Evolutionary conservation across 768 basidiomycete genomes (phyloP).

Genomic region (Tephrocybe rancida): DNA sequence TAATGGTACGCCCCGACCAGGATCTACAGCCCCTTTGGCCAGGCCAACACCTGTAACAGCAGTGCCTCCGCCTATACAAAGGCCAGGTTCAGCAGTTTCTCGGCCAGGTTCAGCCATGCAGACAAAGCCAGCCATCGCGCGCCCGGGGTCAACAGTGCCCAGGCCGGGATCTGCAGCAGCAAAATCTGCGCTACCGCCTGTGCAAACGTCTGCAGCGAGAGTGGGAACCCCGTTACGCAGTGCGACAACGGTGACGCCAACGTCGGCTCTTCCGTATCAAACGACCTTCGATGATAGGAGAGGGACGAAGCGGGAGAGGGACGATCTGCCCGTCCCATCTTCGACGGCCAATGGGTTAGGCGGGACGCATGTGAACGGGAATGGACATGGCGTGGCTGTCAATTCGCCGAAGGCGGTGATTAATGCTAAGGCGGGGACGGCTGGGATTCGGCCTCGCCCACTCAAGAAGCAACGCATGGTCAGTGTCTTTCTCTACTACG

Average conservation of each 20-base stretch:
- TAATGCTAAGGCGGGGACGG: slow-evolving; percentile 60
- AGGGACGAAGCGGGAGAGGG: slow-evolving; percentile 46
- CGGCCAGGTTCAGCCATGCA: slow-evolving; percentile 18
- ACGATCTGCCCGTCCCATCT: slow-evolving; percentile 23
- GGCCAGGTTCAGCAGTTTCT: slow-evolving; percentile 24
- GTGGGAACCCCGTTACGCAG: slow-evolving; percentile 26
- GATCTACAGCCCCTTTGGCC: slow-evolving; percentile 23
- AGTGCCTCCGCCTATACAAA: slow-evolving; percentile 14
- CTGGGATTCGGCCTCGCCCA: slow-evolving; percentile 64
- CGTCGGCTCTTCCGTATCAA: slow-evolving; percentile 23
- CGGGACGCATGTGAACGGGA: slow-evolving; percentile 21
- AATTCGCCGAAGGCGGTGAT: slow-evolving; percentile 36
- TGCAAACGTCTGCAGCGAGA: slow-evolving; percentile 23
- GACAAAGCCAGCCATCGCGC: slow-evolving; percentile 18
- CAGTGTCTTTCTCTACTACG: slow-evolving; percentile 26
- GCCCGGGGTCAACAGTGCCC: slow-evolving; percentile 23
- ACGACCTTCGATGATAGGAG: slow-evolving; percentile 24
- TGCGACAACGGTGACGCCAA: slow-evolving; percentile 30
- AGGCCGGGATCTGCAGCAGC: slow-evolving; percentile 27
- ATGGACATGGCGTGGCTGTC: slow-evolving; percentile 18
- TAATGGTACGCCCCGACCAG: slow-evolving; percentile 34
- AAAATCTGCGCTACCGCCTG: slow-evolving; percentile 17
- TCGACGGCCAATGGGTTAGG: slow-evolving; percentile 28
- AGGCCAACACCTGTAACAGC: slow-evolving; percentile 19
- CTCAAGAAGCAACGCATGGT: slow-evolving; percentile 80